Conservation (phyloP, 345 rosid genomes). For the Aethionema arabicum region DNA sequence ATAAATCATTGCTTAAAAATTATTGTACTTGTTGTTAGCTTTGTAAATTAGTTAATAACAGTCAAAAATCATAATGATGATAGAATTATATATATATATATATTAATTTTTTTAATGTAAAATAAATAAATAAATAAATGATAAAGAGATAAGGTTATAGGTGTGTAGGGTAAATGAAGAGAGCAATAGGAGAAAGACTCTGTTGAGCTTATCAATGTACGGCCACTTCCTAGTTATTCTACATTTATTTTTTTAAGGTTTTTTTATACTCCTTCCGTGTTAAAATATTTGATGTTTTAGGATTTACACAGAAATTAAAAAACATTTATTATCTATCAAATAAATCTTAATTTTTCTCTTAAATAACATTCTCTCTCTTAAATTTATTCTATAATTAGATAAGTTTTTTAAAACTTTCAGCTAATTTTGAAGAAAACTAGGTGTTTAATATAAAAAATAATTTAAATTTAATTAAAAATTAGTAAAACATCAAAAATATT, state of each 20-base stretch:
- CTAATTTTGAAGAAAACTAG: no score
- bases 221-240: conserved; percentile 30
- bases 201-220: conserved; percentile 36
- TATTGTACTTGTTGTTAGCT: conserved; percentile 31
- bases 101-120: conserved; percentile 8
- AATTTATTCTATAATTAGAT: no score
- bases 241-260: neutral
- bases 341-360: no score
- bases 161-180: conserved; percentile 20
- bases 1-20: conserved; percentile 15
- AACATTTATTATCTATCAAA: no score
- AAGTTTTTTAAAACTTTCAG: no score
- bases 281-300: neutral
- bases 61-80: conserved; percentile 27
- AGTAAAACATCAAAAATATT: no score
- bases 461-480: no score
- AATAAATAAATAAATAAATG: conserved; percentile 25
- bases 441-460: no score
- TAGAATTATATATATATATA: conserved; percentile 9
- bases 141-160: conserved; percentile 32
- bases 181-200: conserved; percentile 25
- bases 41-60: conserved; percentile 22
- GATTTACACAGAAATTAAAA: no score
- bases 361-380: no score
- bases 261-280: neutral